Evolutionary conservation across 2,329 filamentous ascomycete species (phyloP).

Genomic region (Neopestalotiopsis sp.): DNA sequence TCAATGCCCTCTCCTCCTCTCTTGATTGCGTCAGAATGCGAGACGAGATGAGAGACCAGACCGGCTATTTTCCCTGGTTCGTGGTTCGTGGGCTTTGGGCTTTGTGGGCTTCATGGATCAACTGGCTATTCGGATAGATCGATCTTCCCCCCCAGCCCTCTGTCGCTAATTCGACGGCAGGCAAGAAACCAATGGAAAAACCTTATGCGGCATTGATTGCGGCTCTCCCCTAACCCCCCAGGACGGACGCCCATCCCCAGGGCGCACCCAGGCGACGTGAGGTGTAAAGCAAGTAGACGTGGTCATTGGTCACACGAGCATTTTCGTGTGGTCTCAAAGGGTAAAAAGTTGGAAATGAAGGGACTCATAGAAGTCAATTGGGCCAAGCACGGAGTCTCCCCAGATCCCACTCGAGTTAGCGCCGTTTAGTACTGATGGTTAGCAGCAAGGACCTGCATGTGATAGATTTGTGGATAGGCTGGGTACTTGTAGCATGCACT

Average conservation of each 20-base stretch:
- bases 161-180: background rate
- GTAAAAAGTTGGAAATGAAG: constrained; percentile 1
- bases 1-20: background rate
- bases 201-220: background rate
- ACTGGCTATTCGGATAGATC: background rate
- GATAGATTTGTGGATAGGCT: background rate
- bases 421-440: background rate
- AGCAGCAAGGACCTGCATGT: constrained; percentile 9
- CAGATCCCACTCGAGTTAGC: background rate
- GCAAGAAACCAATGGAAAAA: background rate
- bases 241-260: too few relatives aligned
- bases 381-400: background rate
- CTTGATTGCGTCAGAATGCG: background rate
- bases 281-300: background rate
- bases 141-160: background rate
- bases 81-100: too few relatives aligned
- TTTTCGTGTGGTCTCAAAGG: constrained; percentile 1
- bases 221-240: background rate
- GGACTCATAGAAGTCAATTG: background rate
- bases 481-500: background rate
- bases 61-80: background rate
- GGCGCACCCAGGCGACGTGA: too few relatives aligned
- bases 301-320: constrained; percentile 11
- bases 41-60: background rate
- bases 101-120: too few relatives aligned